Percentiles rank a stretch among this genome's conserved stretches.
phyloP scores from a whole-genome alignment of 1,284 basidiomycete genomes.

The Moniliella sp. region DNA sequence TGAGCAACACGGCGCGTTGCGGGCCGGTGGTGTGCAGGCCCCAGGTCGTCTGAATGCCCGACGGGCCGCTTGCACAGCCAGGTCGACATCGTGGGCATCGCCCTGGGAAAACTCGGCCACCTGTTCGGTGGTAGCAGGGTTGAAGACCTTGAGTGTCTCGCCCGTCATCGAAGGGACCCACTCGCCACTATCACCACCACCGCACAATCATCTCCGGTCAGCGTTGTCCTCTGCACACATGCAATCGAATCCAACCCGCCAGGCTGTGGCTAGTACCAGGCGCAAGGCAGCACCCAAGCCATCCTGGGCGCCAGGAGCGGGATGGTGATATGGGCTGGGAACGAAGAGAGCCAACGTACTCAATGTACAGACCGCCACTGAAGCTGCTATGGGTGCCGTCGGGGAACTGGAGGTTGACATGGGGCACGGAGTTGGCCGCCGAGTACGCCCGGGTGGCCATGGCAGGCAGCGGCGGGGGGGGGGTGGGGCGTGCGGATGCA shows the following conservation, averaged over 20 bases:
- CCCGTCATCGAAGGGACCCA: constrained; percentile 19
- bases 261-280: too few relatives aligned
- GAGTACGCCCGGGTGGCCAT: too few relatives aligned
- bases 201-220: too few relatives aligned
- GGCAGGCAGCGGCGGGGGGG: too few relatives aligned
- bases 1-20: constrained; percentile 44
- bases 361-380: constrained; percentile 21
- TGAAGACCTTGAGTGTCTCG: constrained; percentile 24
- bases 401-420: constrained; percentile 28
- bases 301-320: too few relatives aligned
- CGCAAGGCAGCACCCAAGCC: too few relatives aligned
- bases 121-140: constrained; percentile 23
- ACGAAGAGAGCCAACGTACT: too few relatives aligned
- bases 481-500: too few relatives aligned
- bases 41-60: constrained; percentile 18
- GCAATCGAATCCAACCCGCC: too few relatives aligned
- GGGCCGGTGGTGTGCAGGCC: constrained; percentile 39
- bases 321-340: too few relatives aligned
- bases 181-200: too few relatives aligned
- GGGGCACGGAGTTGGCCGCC: constrained; percentile 10
- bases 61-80: constrained; percentile 22
- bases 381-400: constrained; percentile 19
- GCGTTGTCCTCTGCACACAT: too few relatives aligned
- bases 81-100: constrained; percentile 23
- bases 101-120: constrained; percentile 24